Evolutionary conservation across 139 green algal species (phyloP), one percentile per base, ranked within the genome.

Genomic region (Chlamydomonas urium): DNA sequence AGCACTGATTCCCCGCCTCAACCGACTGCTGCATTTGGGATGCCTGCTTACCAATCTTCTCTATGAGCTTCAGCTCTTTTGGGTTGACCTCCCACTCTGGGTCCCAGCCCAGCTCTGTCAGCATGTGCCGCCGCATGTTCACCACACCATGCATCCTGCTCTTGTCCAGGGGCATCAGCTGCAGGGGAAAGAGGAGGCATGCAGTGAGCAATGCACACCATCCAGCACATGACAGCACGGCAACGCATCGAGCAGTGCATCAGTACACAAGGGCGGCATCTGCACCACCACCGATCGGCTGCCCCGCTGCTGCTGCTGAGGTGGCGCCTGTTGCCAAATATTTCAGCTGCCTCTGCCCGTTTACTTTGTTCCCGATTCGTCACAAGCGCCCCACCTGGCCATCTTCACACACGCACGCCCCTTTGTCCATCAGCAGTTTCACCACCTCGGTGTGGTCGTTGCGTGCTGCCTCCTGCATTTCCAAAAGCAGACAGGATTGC

Each of bases 81-180:
- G 91, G 90, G 59, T 94, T 88, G 21, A 94, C 85, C 75, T 96
- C 91, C 91, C 91, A 96, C 74, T 96, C 58, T 61, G 70, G 45
- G 28, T 94, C 89, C 72, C 91, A 85, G 35, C 90, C 86, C 31
- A 88, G 74, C 59, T 85, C 72, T 17, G 35, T 67, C 71, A 82
- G 58, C 65, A 74, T 75, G 29, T 66, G 56, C 14, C 61, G 61
- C 37, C 81, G 75, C n/a, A 87, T 83, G 63, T 87, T 83, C 2
- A 88, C 80, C 38, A 92, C 79, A 26, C 82, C 83, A 14, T 76
- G 78, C 74, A 96, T 78, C 38, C 74, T 71, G 31, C 73, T 86
- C 34, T 87, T 65, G 4, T 78, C 75, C 38, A 96, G 70, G 1
- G 81, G 33, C 2, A 93, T 80, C 71, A 93, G 24, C 53, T 63